Percentiles rank a stretch among this genome's conserved stretches.
Evolutionary conservation across 306 rosid genomes (phyloP).

Genomic region (Dalbergia cultrata): DNA sequence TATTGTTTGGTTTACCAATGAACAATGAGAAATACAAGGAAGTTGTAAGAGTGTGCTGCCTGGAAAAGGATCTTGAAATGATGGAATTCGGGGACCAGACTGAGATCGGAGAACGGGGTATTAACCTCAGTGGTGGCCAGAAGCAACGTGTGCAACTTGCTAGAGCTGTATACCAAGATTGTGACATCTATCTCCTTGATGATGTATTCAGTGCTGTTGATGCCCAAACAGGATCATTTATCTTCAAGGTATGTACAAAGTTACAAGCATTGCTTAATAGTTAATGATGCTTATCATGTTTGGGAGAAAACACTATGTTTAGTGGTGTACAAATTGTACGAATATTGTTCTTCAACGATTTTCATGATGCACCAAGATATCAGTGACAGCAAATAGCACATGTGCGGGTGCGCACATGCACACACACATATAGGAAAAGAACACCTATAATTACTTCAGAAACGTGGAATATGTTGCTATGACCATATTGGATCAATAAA

Average conservation of each 20-base stretch:
- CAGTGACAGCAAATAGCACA: neutral
- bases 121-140: conserved; percentile 95
- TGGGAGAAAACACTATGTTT: neutral
- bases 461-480: conserved; percentile 16
- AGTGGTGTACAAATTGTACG: neutral
- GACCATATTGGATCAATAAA: conserved; percentile 1
- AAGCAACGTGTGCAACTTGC: conserved; percentile 92
- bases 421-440: neutral
- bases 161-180: conserved; percentile 85
- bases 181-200: conserved; percentile 87
- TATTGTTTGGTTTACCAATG: conserved; percentile 81
- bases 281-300: neutral
- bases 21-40: conserved; percentile 64
- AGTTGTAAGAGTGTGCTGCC: conserved; percentile 76
- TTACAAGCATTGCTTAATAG: conserved; percentile 18
- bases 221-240: conserved; percentile 89
- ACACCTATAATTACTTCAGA: neutral
- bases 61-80: conserved; percentile 86
- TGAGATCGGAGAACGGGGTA: conserved; percentile 94
- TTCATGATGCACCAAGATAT: neutral
- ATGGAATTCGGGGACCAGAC: conserved; percentile 87
- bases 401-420: neutral
- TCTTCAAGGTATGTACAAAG: conserved; percentile 69
- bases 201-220: conserved; percentile 95
- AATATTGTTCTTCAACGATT: no score